These are phyloP conservation scores for Ganoderma multipileum DNA, from an alignment of 1,284 basidiomycete species.

Conservation along the genomic window DNA sequence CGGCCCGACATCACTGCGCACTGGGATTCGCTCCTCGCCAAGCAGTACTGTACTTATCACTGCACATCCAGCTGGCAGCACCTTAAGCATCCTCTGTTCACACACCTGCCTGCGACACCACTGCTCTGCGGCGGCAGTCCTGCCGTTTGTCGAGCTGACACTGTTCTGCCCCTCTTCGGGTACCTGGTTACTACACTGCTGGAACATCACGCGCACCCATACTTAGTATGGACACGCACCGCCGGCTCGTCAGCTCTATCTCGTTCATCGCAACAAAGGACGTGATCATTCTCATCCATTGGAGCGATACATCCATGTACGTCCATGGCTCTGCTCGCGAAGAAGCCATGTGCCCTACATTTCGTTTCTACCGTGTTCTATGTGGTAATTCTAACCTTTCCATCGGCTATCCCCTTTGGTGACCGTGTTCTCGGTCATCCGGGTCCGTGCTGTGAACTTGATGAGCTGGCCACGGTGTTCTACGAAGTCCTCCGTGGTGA, in stretches of 20 bases:
- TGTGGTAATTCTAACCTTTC: background rate
- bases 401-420: background rate
- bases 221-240: background rate
- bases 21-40: background rate
- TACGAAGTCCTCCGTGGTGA: background rate
- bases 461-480: background rate
- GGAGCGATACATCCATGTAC: background rate
- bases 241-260: background rate
- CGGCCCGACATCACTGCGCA: background rate
- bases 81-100: background rate
- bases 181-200: background rate
- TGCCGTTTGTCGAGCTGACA: background rate
- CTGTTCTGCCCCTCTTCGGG: background rate
- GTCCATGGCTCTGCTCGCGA: too few species aligned
- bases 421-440: slow-evolving; percentile 13
- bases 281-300: background rate
- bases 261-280: background rate
- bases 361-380: background rate
- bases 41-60: too few species aligned
- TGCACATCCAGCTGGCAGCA: background rate
- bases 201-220: background rate
- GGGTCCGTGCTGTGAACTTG: slow-evolving; percentile 15
- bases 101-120: background rate
- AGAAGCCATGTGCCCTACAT: too few species aligned
- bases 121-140: background rate